These are phyloP conservation scores for bread wheat (Triticum aestivum) DNA, from an alignment of 176 grass and related monocot genomes.

Conservation along the genomic window IWGSC_CS_RefSeq_v2.1 NC_057806.1:484170213-484170712, in stretches of 20 bases:
- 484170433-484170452: constrained; percentile 61
- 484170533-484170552: constrained; percentile 72
- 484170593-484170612: constrained; percentile 79
- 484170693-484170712: constrained; percentile 86
- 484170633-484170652: constrained; percentile 61
- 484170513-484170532: constrained; percentile 71
- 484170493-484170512: constrained; percentile 62
- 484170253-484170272: constrained; percentile 64
- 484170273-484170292: constrained; percentile 15
- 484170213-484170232: constrained; percentile 65
- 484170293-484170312: constrained; percentile 11
- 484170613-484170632: constrained; percentile 79
- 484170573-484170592: constrained; percentile 95
- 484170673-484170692: constrained; percentile 70
- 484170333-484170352: constrained; percentile 94
- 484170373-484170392: constrained; percentile 76
- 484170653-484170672: constrained; percentile 49
- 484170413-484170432: constrained; percentile 56
- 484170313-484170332: constrained; percentile 30
- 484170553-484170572: constrained; percentile 95
- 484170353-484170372: constrained; percentile 56
- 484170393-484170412: constrained; percentile 91
- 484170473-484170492: constrained; percentile 96
- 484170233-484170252: constrained; percentile 76
- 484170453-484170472: constrained; percentile 86